Evolutionary conservation across 805 yeast genomes (phyloP).

Genomic region (Saccharomycopsis capsularis): DNA sequence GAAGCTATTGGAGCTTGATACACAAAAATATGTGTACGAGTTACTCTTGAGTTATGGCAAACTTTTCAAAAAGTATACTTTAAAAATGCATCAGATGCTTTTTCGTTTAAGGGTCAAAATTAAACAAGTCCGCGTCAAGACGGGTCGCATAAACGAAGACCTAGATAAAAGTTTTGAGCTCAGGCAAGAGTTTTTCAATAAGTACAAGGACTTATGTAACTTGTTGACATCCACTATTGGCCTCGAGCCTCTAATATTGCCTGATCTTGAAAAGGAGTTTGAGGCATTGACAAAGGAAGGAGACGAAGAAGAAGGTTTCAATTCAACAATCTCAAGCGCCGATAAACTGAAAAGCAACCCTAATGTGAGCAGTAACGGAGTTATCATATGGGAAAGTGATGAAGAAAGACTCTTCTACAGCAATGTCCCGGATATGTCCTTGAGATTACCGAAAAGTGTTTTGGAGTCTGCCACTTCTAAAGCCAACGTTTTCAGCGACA

Average conservation of each 20-base stretch:
- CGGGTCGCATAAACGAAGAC: constrained; percentile 28
- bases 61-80: constrained; percentile 1
- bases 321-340: constrained; percentile 22
- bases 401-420: constrained; percentile 62
- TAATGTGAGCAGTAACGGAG: constrained; percentile 1
- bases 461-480: constrained; percentile 3
- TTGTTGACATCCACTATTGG: constrained; percentile 37
- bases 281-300: too few relatives aligned
- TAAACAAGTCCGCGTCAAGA: constrained; percentile 1
- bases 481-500: constrained; percentile 1
- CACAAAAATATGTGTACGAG: not conserved
- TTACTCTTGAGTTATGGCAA: constrained; percentile 4
- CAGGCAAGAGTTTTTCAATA: constrained; percentile 34
- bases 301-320: constrained; percentile 25
- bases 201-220: constrained; percentile 37
- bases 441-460: not conserved
- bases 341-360: constrained; percentile 8
- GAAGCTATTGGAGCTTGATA: not conserved
- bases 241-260: constrained; percentile 28
- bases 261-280: constrained; percentile 26
- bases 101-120: not conserved
- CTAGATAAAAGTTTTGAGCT: constrained; percentile 32
- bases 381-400: constrained; percentile 27
- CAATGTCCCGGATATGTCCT: constrained; percentile 35
- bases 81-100: not conserved